These are phyloP conservation scores for Trichosanthes cucumerina DNA, from an alignment of 306 rosid species.

Conservation along the genomic window DNA sequence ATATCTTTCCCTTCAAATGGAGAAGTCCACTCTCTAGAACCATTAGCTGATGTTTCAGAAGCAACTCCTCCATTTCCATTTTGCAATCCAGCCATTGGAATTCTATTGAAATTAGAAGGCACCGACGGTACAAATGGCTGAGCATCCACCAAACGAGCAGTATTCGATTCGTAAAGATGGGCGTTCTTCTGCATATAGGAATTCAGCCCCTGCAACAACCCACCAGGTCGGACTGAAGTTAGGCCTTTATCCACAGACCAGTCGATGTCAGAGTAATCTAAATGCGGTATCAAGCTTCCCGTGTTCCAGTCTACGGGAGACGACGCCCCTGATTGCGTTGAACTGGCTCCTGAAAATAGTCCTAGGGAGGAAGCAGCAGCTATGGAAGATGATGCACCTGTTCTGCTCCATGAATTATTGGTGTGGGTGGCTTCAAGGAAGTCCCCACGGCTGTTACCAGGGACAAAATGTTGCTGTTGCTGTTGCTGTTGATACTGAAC, in stretches of 20 bases:
- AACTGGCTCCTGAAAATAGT: constrained; percentile 79
- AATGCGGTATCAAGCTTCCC: constrained; percentile 49
- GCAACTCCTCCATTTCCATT: constrained; percentile 61
- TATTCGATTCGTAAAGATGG: constrained; percentile 45
- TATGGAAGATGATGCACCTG: constrained; percentile 50
- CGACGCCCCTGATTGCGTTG: constrained; percentile 65
- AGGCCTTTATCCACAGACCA: constrained; percentile 76
- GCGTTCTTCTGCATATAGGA: constrained; percentile 41
- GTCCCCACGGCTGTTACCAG: constrained; percentile 50
- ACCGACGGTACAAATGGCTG: constrained; percentile 45
- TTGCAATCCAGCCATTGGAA: constrained; percentile 49
- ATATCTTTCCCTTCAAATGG: constrained; percentile 97
- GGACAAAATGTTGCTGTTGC: constrained; percentile 40
- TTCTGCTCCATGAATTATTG: constrained; percentile 51
- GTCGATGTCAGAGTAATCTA: constrained; percentile 73
- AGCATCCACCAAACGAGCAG: constrained; percentile 39
- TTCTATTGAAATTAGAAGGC: constrained; percentile 46
- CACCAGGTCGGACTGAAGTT: constrained; percentile 42
- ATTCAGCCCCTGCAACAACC: constrained; percentile 57
- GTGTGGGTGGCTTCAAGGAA: constrained; percentile 43
- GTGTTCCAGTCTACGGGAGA: constrained; percentile 87
- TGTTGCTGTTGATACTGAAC: constrained; percentile 58
- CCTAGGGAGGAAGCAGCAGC: constrained; percentile 90
- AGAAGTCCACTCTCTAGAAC: constrained; percentile 84
- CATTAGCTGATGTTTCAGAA: constrained; percentile 42